Base-by-base conservation (phyloP, 2,329 filamentous ascomycete genomes). In the Aspergillus fumigatiaffinis region DNA sequence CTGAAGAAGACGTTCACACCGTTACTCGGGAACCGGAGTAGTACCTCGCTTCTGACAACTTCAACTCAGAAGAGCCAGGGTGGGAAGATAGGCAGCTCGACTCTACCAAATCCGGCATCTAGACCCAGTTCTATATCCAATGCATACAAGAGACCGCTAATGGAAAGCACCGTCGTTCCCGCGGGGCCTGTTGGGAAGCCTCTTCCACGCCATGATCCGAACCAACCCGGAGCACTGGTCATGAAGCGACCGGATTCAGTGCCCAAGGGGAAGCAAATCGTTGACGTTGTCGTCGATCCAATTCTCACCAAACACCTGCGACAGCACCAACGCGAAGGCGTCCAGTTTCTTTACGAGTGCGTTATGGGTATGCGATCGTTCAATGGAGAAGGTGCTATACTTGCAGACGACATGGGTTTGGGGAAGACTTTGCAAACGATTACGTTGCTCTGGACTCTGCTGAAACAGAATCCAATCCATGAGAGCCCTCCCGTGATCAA, bases 381-480 rank as follows among this genome's bases (percentile, higher is more conserved):
- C 60, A 84, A 84, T 64, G 87, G 87, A 1, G 82, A 87, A 71
- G 87, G 87, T 25, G 87, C 87, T 3, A 86, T 91, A 57, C 76
- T 91, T 51, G 88, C 88, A 1, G 88, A 91, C 67, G 88, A 90
- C 64, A 91, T 91, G 88, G 88, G 88, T 0, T 72, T 91, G 1
- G 88, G 88, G 21, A 91, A 91, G 73, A 90, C 88, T 0, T 69
- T 90, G 35, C 87, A 90, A 66, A 90, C 87, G 0, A 90, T 91
- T 65, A 78, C 87, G 3, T 72, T 90, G 49, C 68, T 90, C 12
- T 90, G 87, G 87, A 90, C 87, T 1, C 71, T 90, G 35, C 73
- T 90, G 60, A 90, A 89, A 69, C 87, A 90, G 66, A 89, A 87
- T 66, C 87, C 87, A 0, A 78, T 89, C 5, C 78, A 85, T 62